Conservation (phyloP, 345 rosid species). For the Gynandropsis gynandra region DNA sequence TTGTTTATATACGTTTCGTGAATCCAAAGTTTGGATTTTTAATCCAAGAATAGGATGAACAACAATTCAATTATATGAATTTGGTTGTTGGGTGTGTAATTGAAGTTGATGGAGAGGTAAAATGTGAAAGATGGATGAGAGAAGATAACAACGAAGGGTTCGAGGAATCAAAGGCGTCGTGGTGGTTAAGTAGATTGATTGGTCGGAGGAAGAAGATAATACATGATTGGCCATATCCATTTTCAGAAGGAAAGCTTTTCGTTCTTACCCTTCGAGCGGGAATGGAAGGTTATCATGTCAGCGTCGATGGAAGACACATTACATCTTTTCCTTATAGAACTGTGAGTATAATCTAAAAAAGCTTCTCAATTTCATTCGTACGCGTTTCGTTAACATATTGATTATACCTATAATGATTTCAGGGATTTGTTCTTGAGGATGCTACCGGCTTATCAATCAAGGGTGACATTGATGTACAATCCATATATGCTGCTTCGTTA, state of each 20-base stretch:
- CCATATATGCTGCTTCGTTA: conserved; percentile 74
- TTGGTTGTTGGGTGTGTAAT: conserved; percentile 13
- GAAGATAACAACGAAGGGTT: conserved; percentile 55
- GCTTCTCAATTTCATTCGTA: background rate
- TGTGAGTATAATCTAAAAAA: conserved; percentile 38
- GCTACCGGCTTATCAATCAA: conserved; percentile 80
- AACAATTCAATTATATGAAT: background rate
- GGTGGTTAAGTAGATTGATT: conserved; percentile 86
- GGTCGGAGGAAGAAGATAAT: conserved; percentile 62
- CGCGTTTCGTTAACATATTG: too few relatives aligned
- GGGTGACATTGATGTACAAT: conserved; percentile 80
- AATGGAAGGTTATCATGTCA: conserved; percentile 87
- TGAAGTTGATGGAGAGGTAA: conserved; percentile 72
- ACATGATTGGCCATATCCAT: conserved; percentile 83
- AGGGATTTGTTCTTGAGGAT: conserved; percentile 97
- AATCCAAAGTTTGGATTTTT: background rate
- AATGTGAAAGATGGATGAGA: conserved; percentile 86
- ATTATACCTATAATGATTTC: background rate
- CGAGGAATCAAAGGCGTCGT: conserved; percentile 44
- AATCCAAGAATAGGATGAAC: too few relatives aligned
- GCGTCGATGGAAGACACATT: conserved; percentile 82
- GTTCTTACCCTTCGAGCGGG: conserved; percentile 88
- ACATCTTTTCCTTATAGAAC: conserved; percentile 90
- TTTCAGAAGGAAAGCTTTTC: conserved; percentile 69
- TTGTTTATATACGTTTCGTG: too few relatives aligned